Evolutionary conservation across 331 rosid genomes (phyloP).

Genomic region (Quercus tomentella): DNA sequence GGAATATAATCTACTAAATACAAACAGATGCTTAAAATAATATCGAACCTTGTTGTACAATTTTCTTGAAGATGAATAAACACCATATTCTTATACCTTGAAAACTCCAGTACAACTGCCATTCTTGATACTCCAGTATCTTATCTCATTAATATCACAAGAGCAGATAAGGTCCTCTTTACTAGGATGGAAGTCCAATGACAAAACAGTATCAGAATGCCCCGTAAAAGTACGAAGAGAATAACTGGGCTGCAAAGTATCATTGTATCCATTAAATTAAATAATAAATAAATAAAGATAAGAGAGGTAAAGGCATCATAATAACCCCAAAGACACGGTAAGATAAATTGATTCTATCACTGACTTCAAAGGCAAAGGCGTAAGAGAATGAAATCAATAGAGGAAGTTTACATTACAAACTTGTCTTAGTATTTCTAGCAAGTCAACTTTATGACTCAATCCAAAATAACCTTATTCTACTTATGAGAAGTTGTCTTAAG

Average conservation of each 20-base stretch:
- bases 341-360: background rate
- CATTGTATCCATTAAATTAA: conserved; percentile 8
- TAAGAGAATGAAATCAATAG: background rate
- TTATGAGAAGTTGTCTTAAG: background rate
- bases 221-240: conserved; percentile 72
- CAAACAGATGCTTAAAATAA: conserved; percentile 5
- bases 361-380: background rate
- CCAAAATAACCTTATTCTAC: background rate
- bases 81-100: conserved; percentile 47
- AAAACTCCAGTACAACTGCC: conserved; percentile 59
- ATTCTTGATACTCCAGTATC: conserved; percentile 74
- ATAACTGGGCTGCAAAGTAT: conserved; percentile 58
- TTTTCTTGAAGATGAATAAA: conserved; percentile 10
- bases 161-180: conserved; percentile 74
- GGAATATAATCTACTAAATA: conserved; percentile 7
- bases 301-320: too few species aligned
- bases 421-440: background rate
- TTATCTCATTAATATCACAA: conserved; percentile 65
- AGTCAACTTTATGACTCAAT: background rate
- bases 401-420: background rate
- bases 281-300: background rate
- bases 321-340: too few species aligned
- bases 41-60: background rate
- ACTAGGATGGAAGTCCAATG: conserved; percentile 83
- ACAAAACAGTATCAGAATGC: conserved; percentile 54